Conservation (phyloP, 495 filamentous ascomycete species). For the Aspergillus carlsbadensis region DNA sequence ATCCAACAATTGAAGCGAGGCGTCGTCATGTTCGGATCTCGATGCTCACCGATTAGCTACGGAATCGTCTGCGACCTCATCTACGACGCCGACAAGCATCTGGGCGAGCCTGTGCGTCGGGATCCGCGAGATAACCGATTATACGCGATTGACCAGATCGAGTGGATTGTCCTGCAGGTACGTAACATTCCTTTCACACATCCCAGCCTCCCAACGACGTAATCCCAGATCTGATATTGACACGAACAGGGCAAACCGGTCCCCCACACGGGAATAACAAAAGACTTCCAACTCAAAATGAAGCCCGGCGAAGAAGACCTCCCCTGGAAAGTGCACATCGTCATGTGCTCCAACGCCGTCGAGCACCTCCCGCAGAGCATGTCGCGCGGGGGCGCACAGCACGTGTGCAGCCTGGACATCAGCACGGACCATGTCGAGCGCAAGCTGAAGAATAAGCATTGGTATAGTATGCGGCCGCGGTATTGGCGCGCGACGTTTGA, state of each 20-base stretch:
- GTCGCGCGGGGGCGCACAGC: slow-evolving; percentile 29
- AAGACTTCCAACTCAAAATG: slow-evolving; percentile 47
- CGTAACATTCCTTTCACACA: too few relatives aligned
- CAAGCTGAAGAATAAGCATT: slow-evolving; percentile 46
- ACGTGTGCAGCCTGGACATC: slow-evolving; percentile 29
- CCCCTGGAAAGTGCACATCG: slow-evolving; percentile 46
- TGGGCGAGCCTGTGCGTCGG: slow-evolving; percentile 35
- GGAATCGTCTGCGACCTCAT: slow-evolving; percentile 49
- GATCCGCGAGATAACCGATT: slow-evolving; percentile 47
- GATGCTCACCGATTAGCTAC: slow-evolving; percentile 57
- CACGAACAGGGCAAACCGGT: too few relatives aligned
- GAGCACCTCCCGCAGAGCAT: slow-evolving; percentile 42
- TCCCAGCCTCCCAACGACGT: too few relatives aligned
- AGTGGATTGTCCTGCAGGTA: slow-evolving; percentile 56
- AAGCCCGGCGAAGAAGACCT: slow-evolving; percentile 33
- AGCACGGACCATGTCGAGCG: slow-evolving; percentile 33
- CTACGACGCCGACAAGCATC: slow-evolving; percentile 46
- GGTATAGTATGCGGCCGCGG: slow-evolving; percentile 39
- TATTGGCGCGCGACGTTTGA: slow-evolving; percentile 52
- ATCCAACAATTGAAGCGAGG: slow-evolving; percentile 46
- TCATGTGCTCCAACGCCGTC: slow-evolving; percentile 45
- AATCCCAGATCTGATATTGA: too few relatives aligned
- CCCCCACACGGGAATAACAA: slow-evolving; percentile 1
- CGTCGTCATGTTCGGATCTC: slow-evolving; percentile 40
- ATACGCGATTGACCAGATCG: slow-evolving; percentile 52